These are phyloP conservation scores for Meredithiella fracta DNA, from an alignment of 2,329 filamentous ascomycete genomes.

Conservation along the genomic window DNA sequence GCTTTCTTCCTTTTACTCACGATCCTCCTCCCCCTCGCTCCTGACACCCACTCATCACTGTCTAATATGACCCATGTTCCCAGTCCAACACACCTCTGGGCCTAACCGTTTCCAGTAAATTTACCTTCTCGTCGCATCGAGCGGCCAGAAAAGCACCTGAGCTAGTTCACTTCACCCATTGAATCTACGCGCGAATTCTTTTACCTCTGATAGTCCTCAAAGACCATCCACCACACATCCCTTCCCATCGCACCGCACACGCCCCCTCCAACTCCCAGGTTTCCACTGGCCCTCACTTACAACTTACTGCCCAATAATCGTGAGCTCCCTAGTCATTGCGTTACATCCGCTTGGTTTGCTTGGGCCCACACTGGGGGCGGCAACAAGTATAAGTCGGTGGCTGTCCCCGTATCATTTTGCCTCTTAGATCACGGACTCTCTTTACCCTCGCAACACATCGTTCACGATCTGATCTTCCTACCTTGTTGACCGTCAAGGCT, in stretches of 20 bases:
- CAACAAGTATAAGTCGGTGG: slow-evolving; percentile 1
- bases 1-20: not conserved
- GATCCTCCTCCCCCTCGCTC: not conserved
- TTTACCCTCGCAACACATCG: not conserved
- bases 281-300: not conserved
- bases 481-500: slow-evolving; percentile 9
- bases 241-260: not conserved
- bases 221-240: not conserved
- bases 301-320: not conserved
- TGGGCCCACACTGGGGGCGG: not conserved
- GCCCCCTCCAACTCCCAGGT: not conserved
- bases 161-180: not conserved
- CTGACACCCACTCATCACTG: not conserved
- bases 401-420: slow-evolving; percentile 3
- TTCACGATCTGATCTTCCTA: slow-evolving; percentile 6
- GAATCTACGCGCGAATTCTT: no score
- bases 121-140: not conserved
- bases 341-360: not conserved
- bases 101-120: not conserved
- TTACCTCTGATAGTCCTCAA: not conserved
- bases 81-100: not conserved
- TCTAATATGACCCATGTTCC: not conserved
- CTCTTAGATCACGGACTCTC: not conserved
- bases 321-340: not conserved
- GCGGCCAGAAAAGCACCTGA: not conserved